These are phyloP conservation scores for Volvox africanus DNA, from an alignment of 139 green algal genomes.

Conservation along the genomic window DNA sequence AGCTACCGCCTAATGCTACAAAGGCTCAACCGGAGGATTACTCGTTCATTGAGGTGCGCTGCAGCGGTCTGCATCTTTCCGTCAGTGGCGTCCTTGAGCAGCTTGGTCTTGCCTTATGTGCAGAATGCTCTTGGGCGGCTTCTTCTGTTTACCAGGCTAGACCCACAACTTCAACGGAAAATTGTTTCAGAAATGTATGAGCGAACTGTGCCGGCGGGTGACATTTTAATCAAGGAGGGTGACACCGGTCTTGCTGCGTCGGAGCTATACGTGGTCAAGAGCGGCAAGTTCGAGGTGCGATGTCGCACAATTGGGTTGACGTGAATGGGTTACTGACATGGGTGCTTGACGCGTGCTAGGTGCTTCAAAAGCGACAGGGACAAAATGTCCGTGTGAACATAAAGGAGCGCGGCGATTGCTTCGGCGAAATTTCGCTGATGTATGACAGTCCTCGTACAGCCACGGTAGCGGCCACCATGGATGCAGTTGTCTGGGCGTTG, in stretches of 20 bases:
- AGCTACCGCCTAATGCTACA: conserved; percentile 59
- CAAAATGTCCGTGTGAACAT: conserved; percentile 93
- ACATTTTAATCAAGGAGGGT: conserved; percentile 95
- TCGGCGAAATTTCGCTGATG: conserved; percentile 95
- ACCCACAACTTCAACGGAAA: conserved; percentile 73
- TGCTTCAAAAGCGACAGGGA: conserved; percentile 86
- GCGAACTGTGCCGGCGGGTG: conserved; percentile 68
- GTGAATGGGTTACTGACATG: not conserved
- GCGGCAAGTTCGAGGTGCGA: conserved; percentile 91
- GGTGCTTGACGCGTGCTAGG: conserved; percentile 43
- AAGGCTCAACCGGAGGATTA: conserved; percentile 74
- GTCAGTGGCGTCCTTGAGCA: not conserved
- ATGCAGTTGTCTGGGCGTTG: conserved; percentile 92
- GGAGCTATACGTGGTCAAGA: conserved; percentile 96
- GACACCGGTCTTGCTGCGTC: conserved; percentile 84
- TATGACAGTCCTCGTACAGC: conserved; percentile 87
- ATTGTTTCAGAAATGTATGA: conserved; percentile 83
- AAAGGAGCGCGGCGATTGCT: conserved; percentile 89
- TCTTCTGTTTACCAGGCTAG: conserved; percentile 88
- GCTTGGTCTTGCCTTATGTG: conserved; percentile 6
- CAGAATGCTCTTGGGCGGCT: conserved; percentile 86
- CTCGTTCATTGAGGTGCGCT: conserved; percentile 76
- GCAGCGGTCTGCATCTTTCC: not conserved
- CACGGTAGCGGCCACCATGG: conserved; percentile 90
- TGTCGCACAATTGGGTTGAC: not conserved